Evolutionary conservation across 768 basidiomycete genomes (phyloP).

Genomic region (Kwoniella dendrophila): DNA sequence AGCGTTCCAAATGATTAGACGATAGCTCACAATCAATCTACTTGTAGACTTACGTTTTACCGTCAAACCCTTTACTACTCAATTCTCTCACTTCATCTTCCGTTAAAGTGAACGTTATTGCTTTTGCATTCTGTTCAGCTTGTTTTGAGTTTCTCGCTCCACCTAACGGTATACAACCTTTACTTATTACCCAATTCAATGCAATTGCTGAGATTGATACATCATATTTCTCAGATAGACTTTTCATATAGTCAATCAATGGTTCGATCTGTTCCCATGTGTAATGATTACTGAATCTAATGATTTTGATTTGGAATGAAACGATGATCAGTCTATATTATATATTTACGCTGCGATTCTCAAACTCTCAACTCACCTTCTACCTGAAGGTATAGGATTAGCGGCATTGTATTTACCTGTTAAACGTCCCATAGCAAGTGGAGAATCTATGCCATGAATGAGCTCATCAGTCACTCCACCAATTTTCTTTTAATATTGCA

Average conservation of each 20-base stretch:
- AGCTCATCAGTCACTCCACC: neutral
- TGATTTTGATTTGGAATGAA: neutral
- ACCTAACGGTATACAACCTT: conserved; percentile 55
- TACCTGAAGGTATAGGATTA: conserved; percentile 48
- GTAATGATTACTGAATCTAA: conserved; percentile 28
- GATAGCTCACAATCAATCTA: neutral
- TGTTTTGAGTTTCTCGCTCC: conserved; percentile 53
- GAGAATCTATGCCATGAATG: conserved; percentile 46
- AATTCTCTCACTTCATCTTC: conserved; percentile 42
- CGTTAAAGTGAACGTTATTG: conserved; percentile 43
- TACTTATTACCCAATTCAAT: conserved; percentile 55
- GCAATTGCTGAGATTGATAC: conserved; percentile 54
- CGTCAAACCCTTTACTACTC: conserved; percentile 37
- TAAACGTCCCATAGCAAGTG: conserved; percentile 54
- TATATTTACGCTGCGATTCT: neutral
- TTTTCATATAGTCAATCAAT: conserved; percentile 43
- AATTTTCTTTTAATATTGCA: neutral
- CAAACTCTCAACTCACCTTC: conserved; percentile 28
- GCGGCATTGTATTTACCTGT: conserved; percentile 53
- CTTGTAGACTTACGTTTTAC: conserved; percentile 40
- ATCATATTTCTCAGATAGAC: conserved; percentile 45
- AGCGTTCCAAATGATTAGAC: neutral
- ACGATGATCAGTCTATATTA: neutral
- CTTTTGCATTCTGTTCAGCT: conserved; percentile 51
- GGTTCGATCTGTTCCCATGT: conserved; percentile 54